Conservation (phyloP, 2,329 filamentous ascomycete genomes). For the Aspergillus fumigatus region DNA sequence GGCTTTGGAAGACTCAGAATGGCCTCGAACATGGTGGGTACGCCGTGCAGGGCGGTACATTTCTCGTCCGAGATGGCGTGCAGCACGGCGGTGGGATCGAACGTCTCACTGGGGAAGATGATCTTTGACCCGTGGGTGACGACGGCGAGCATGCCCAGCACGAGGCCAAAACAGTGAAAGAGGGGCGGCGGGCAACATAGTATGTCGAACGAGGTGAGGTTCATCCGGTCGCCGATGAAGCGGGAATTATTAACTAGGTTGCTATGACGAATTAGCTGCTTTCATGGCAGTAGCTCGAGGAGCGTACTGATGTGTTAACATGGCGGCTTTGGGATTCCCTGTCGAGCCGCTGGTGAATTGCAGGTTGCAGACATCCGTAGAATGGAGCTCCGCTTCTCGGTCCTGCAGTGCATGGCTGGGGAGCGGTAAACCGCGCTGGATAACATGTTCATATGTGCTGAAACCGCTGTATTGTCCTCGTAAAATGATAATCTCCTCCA, state of each 20-base stretch:
- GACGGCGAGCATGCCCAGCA: constrained; percentile 67
- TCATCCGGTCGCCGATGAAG: constrained; percentile 71
- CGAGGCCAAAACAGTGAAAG: constrained; percentile 82
- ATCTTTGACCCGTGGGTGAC: constrained; percentile 72
- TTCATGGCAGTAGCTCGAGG: too few species aligned
- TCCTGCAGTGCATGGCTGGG: constrained; percentile 50
- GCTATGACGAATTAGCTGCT: constrained; percentile 17
- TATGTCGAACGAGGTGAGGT: constrained; percentile 60
- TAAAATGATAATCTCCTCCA: constrained; percentile 57
- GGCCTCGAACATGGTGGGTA: constrained; percentile 79
- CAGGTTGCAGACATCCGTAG: constrained; percentile 67
- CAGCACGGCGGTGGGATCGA: constrained; percentile 64
- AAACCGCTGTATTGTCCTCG: constrained; percentile 53
- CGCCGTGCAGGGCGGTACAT: constrained; percentile 73
- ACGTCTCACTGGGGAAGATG: constrained; percentile 70
- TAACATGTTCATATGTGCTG: constrained; percentile 56
- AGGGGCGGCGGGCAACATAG: constrained; percentile 79
- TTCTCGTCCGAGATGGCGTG: constrained; percentile 61
- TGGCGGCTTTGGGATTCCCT: constrained; percentile 67
- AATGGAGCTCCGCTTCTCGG: constrained; percentile 53
- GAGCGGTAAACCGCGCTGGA: constrained; percentile 49
- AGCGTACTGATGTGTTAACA: constrained; percentile 64
- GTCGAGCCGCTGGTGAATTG: constrained; percentile 75
- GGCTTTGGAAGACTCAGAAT: constrained; percentile 49
- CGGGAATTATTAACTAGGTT: constrained; percentile 59